Evolutionary conservation across 2,329 filamentous ascomycete species (phyloP).

Genomic region (Ascochyta clinopodiicola): DNA sequence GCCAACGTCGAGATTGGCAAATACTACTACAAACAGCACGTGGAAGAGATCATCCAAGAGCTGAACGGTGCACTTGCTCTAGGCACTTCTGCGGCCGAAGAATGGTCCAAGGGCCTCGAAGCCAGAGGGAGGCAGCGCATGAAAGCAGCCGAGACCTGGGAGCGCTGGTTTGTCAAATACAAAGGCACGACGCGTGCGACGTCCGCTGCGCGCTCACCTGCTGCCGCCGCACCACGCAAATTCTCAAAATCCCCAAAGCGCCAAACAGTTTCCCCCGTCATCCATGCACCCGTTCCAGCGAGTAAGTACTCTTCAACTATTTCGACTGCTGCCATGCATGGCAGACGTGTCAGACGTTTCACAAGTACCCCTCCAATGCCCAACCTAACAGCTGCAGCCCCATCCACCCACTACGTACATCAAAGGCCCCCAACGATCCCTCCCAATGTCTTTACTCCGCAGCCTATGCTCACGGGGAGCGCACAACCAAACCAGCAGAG

Average conservation of each 20-base stretch:
- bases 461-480: constrained; percentile 30
- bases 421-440: constrained; percentile 43
- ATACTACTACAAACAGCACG: constrained; percentile 68
- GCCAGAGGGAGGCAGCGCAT: constrained; percentile 66
- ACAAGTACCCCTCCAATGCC: constrained; percentile 29
- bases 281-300: constrained; percentile 43
- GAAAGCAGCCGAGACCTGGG: constrained; percentile 72
- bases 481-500: constrained; percentile 50
- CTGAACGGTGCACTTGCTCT: constrained; percentile 69
- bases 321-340: constrained; percentile 22
- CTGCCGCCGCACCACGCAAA: constrained; percentile 26
- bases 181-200: constrained; percentile 30
- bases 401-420: constrained; percentile 35
- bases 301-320: constrained; percentile 40
- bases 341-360: constrained; percentile 23
- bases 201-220: constrained; percentile 26
- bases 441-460: constrained; percentile 42
- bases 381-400: constrained; percentile 43
- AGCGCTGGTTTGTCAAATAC: constrained; percentile 69
- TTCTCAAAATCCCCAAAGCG: constrained; percentile 35
- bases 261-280: constrained; percentile 36
- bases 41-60: constrained; percentile 67
- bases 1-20: constrained; percentile 65
- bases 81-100: constrained; percentile 72
- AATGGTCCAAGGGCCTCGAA: constrained; percentile 80